A percentile compares a stretch with the other conserved stretches of the same genome.
These are phyloP conservation scores for Euphorbia pulcherrima DNA, from an alignment of 345 rosid genomes.

Conservation along the genomic window DNA sequence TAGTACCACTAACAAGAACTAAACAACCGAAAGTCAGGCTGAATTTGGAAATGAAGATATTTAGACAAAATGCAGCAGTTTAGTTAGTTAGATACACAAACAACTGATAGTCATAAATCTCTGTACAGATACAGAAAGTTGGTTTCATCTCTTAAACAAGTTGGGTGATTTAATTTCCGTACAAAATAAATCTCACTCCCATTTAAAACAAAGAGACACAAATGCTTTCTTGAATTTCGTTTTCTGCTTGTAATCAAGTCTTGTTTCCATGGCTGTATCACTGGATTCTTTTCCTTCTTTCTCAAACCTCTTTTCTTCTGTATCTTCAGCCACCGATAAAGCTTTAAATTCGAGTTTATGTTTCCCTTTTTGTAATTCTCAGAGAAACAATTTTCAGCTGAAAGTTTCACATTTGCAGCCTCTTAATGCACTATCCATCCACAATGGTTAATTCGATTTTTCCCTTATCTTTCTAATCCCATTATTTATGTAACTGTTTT, in stretches of 20 bases:
- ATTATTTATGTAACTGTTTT: too few species aligned
- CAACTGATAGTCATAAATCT: conserved; percentile 7
- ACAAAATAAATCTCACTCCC: neutral
- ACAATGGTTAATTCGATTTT: conserved; percentile 44
- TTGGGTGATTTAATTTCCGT: neutral
- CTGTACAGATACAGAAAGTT: neutral
- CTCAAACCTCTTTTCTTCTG: conserved; percentile 20
- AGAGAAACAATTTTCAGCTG: conserved; percentile 42
- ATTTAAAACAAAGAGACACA: neutral
- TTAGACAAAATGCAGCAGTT: neutral
- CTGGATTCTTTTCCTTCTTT: conserved; percentile 15
- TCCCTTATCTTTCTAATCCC: neutral
- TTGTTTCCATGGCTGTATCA: neutral
- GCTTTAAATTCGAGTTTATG: conserved; percentile 36
- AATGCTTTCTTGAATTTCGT: neutral
- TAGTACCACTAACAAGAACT: too few species aligned
- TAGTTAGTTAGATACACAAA: neutral
- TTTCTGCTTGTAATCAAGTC: neutral
- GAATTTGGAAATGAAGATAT: neutral
- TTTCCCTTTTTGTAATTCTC: conserved; percentile 33
- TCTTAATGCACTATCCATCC: conserved; percentile 43
- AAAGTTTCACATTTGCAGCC: conserved; percentile 60
- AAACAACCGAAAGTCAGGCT: neutral
- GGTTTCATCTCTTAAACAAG: neutral
- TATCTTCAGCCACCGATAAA: conserved; percentile 11